Base-by-base conservation (phyloP, 257 asterid genomes). In the Ajuga chamaepitys region DNA sequence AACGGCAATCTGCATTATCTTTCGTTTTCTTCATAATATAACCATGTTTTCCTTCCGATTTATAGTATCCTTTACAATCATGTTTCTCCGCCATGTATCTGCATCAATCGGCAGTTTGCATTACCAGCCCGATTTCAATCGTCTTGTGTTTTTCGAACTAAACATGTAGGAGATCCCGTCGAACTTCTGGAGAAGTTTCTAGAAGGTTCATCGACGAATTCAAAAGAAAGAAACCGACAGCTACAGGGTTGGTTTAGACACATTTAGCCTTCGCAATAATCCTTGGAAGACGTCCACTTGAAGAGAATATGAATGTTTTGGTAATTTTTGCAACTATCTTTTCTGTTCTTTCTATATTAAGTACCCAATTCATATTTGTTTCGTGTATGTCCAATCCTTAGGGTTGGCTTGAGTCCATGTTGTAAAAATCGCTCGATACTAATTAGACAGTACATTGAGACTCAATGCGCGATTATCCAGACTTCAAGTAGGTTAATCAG, bases 151-250 rank as follows among this genome's bases (percentile, higher is more conserved):
- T 45, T 25, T 59, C 5, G 34, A 25, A 50, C 51, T 34, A 8
- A 20, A 20, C 12, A 12, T 64, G 67, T 66, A 89, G 98, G 86
- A 78, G 88, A 85, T 63, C 95, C 90, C 2, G 42, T 87, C 22
- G 94, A 92, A 50, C 87, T 85, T 0, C 91, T 85, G 77, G 75
- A 70, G 57, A 79, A 74, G 62, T 69, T 85, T 75, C 64, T 74
- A 32, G 93, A 83, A 70, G 77, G 54, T 50, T 74, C 82, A 5
- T 74, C 25, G 80, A 75, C 1, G 75, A 75, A 11, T 64, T 6
- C 2, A 59, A 50, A 59, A 50, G n/a, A 20, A 48, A 47, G 80
- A 62, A 21, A 68, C 8, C 8, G 24, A 53, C 13, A 70, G 62
- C 2, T 28, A 69, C n/a, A 71, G 57, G 0, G 67, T 28, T 0